A percentile compares a stretch with the other conserved stretches of the same genome.
phyloP scores from a whole-genome alignment of 148 eudicot species.

The Limonium bicolor region DNA sequence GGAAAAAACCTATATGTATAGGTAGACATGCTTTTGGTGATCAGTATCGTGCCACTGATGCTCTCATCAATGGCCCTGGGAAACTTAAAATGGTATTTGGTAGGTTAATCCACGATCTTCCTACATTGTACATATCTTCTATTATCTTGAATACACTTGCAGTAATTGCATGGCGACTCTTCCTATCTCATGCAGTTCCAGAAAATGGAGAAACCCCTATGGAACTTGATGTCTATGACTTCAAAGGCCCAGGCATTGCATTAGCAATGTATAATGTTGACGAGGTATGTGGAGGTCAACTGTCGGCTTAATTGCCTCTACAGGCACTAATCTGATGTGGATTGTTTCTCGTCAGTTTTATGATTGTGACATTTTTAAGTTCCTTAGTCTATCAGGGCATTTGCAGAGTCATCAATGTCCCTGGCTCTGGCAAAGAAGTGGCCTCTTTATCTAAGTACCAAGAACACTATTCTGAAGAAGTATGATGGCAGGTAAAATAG shows the following conservation, averaged over 20 bases:
- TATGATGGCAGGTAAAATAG: conserved; percentile 65
- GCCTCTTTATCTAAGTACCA: conserved; percentile 69
- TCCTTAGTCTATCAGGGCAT: conserved; percentile 52
- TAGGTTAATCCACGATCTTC: conserved; percentile 11
- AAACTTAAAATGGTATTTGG: conserved; percentile 72
- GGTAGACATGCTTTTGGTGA: conserved; percentile 82
- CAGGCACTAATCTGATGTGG: no score
- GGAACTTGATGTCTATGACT: conserved; percentile 54
- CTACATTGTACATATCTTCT: not conserved
- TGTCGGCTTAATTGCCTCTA: no score
- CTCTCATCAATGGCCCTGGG: conserved; percentile 46
- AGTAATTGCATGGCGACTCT: not conserved
- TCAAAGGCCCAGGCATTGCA: conserved; percentile 63
- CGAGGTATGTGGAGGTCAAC: conserved; percentile 21
- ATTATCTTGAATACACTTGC: not conserved
- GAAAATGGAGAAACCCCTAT: conserved; percentile 39
- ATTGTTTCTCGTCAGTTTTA: not conserved
- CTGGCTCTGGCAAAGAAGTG: conserved; percentile 55
- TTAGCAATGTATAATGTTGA: conserved; percentile 82
- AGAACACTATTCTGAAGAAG: conserved; percentile 65
- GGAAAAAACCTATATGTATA: conserved; percentile 63
- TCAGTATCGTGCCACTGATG: conserved; percentile 69
- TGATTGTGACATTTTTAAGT: conserved; percentile 1
- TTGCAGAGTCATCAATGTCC: conserved; percentile 70
- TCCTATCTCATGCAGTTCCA: conserved; percentile 23